These are phyloP conservation scores for Dryadomyces quercivorus DNA, from an alignment of 2,329 filamentous ascomycete species.

Conservation along the genomic window DNA sequence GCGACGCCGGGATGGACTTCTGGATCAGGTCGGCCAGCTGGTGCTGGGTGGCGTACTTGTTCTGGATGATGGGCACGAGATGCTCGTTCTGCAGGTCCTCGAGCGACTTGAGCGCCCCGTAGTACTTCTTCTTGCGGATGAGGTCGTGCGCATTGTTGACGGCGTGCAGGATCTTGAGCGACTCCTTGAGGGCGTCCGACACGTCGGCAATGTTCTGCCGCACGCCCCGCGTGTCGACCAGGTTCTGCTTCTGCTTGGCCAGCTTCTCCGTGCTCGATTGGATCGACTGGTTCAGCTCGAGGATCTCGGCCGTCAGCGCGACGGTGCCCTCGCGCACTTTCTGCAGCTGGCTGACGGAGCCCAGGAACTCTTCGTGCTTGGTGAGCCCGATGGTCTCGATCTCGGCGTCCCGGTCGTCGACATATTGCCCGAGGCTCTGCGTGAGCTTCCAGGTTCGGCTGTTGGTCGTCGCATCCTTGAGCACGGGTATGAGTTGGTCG, in stretches of 20 bases:
- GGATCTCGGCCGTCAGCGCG: slow-evolving; percentile 75
- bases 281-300: slow-evolving; percentile 87
- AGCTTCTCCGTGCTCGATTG: slow-evolving; percentile 90
- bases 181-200: slow-evolving; percentile 77
- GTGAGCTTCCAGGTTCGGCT: slow-evolving; percentile 62
- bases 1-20: slow-evolving; percentile 84
- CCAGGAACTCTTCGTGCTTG: slow-evolving; percentile 93
- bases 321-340: slow-evolving; percentile 85
- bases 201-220: slow-evolving; percentile 94
- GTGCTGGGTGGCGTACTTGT: slow-evolving; percentile 85
- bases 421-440: slow-evolving; percentile 68
- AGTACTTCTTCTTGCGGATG: slow-evolving; percentile 86
- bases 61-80: slow-evolving; percentile 57
- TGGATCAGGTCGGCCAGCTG: slow-evolving; percentile 93
- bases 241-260: slow-evolving; percentile 82
- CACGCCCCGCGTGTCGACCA: slow-evolving; percentile 85
- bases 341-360: slow-evolving; percentile 88
- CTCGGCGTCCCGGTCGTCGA: slow-evolving; percentile 74
- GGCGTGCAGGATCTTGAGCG: slow-evolving; percentile 78
- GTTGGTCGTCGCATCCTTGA: slow-evolving; percentile 76
- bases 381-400: slow-evolving; percentile 92
- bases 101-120: slow-evolving; percentile 82
- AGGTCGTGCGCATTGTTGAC: slow-evolving; percentile 93
- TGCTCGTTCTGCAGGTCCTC: slow-evolving; percentile 96
- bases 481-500: slow-evolving; percentile 85